A percentile compares a stretch with the other conserved stretches of the same genome.
These are phyloP conservation scores for Liquidambar formosana DNA, from an alignment of 164 flowering plant genomes.

Conservation along the genomic window DNA sequence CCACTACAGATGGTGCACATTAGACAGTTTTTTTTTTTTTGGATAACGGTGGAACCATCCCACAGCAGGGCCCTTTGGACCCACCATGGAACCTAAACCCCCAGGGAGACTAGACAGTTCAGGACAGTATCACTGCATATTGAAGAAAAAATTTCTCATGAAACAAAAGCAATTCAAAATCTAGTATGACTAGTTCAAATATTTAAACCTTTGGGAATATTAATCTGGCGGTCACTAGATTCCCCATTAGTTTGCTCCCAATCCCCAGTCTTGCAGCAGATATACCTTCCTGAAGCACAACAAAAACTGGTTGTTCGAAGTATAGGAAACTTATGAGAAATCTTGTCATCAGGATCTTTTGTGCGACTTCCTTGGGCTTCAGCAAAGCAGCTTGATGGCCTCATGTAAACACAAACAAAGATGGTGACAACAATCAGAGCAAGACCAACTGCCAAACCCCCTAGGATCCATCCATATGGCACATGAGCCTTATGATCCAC, in stretches of 20 bases:
- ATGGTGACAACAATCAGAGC: conserved; percentile 46
- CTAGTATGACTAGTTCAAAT: background rate
- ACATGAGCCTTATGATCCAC: conserved; percentile 50
- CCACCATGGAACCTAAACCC: too few species aligned
- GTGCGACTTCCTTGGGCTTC: conserved; percentile 30
- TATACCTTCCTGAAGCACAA: conserved; percentile 73
- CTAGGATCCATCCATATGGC: conserved; percentile 81
- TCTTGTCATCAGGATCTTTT: conserved; percentile 53
- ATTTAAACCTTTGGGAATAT: conserved; percentile 67
- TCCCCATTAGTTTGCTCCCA: conserved; percentile 55
- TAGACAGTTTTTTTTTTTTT: too few species aligned
- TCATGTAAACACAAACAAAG: conserved; percentile 42
- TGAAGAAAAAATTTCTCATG: background rate
- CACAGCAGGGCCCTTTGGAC: too few species aligned
- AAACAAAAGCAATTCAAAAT: background rate
- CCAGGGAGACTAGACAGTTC: too few species aligned
- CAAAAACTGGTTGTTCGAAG: conserved; percentile 78
- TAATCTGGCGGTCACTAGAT: conserved; percentile 45
- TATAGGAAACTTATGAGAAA: conserved; percentile 71
- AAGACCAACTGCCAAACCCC: conserved; percentile 58
- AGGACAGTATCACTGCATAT: background rate
- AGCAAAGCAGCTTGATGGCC: conserved; percentile 48
- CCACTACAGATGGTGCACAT: too few species aligned
- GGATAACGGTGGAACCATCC: too few species aligned
- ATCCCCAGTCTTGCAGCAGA: conserved; percentile 53